Percentiles rank a stretch among this genome's conserved stretches.
Evolutionary conservation across 495 filamentous ascomycete species (phyloP).

Genomic region (Barbatosphaeria neglecta): DNA sequence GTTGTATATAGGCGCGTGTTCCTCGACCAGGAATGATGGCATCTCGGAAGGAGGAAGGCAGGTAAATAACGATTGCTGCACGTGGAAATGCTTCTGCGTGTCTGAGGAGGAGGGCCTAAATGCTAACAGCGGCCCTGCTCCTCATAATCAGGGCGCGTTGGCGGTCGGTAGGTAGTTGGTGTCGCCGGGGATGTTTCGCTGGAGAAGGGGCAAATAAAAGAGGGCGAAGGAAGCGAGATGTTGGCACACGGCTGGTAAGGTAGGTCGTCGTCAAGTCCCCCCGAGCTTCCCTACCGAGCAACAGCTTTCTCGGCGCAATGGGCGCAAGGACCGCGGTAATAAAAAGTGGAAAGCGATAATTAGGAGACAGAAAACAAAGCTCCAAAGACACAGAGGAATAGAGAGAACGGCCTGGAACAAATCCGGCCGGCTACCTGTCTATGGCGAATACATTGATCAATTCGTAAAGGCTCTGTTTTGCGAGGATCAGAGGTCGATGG

Average conservation of each 20-base stretch:
- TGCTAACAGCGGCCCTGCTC: neutral
- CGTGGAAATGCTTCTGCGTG: neutral
- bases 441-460: no score
- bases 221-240: neutral
- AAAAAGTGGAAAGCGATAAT: neutral
- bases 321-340: neutral
- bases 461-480: neutral
- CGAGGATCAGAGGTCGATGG: no score
- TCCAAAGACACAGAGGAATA: neutral
- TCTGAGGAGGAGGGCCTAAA: neutral
- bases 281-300: no score
- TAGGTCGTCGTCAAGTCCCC: neutral
- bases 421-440: no score
- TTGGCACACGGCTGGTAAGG: neutral
- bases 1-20: constrained; percentile 33
- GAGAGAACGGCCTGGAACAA: no score
- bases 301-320: no score
- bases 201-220: neutral
- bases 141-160: neutral
- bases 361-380: neutral
- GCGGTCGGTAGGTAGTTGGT: neutral
- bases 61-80: constrained; percentile 2
- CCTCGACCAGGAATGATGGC: constrained; percentile 48
- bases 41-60: constrained; percentile 24
- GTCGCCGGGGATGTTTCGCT: neutral